phyloP scores from a whole-genome alignment of 768 basidiomycete genomes.

The Tulasnella sp. region DNA sequence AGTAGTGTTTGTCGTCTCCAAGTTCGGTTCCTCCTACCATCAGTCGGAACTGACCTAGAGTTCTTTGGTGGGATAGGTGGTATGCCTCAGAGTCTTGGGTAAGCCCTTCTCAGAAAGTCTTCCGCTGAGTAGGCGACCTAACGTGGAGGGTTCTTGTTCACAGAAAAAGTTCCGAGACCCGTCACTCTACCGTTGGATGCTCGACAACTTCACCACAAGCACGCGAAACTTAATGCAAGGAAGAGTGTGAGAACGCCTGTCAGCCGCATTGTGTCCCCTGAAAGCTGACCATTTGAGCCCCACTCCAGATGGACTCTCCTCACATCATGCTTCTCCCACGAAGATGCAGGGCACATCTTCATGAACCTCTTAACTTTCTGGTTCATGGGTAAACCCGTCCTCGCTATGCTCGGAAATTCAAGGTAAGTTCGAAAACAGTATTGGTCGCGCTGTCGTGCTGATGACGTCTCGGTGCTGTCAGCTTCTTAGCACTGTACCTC shows the following conservation, averaged over 20 bases:
- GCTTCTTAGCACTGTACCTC: constrained; percentile 27
- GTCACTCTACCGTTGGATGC: constrained; percentile 21
- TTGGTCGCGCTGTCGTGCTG: neutral
- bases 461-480: neutral
- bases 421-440: neutral
- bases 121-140: neutral
- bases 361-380: constrained; percentile 26
- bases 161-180: constrained; percentile 25
- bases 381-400: constrained; percentile 23
- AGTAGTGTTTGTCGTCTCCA: neutral
- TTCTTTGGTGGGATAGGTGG: neutral
- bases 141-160: neutral
- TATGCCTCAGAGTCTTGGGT: constrained; percentile 20
- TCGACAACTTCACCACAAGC: constrained; percentile 21
- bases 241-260: constrained; percentile 2
- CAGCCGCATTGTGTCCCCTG: neutral
- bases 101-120: neutral
- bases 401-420: constrained; percentile 19
- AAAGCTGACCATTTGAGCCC: neutral
- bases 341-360: constrained; percentile 13
- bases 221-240: constrained; percentile 1
- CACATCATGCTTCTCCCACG: constrained; percentile 26
- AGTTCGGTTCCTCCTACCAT: neutral
- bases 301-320: constrained; percentile 26
- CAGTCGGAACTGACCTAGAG: neutral